A percentile compares a stretch with the other conserved stretches of the same genome.
Evolutionary conservation across 164 flowering plant species (phyloP).

Genomic region (Nymphaea thermarum): DNA sequence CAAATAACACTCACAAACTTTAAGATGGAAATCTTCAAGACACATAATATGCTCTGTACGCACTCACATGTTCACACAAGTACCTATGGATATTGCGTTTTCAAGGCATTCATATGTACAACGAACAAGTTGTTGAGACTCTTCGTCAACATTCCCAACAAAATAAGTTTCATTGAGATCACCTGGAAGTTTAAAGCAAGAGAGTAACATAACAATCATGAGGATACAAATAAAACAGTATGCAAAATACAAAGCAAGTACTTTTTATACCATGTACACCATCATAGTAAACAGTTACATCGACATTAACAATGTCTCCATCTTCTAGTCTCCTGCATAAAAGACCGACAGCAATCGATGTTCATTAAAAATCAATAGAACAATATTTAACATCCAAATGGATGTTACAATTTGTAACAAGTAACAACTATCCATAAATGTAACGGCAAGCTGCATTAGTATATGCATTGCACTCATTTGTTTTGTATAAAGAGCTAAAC

Average conservation of each 20-base stretch:
- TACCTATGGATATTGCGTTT: slow-evolving; percentile 92
- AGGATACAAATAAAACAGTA: not conserved
- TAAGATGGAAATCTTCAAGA: not conserved
- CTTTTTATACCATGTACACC: slow-evolving; percentile 74
- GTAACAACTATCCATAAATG: no score
- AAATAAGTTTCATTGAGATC: slow-evolving; percentile 93
- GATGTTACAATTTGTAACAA: no score
- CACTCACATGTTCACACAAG: slow-evolving; percentile 4
- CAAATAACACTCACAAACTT: no score
- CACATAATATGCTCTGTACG: not conserved
- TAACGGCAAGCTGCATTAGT: no score
- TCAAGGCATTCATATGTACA: slow-evolving; percentile 95
- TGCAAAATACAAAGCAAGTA: slow-evolving; percentile 1
- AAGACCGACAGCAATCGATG: not conserved
- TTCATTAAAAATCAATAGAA: not conserved
- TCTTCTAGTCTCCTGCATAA: slow-evolving; percentile 76
- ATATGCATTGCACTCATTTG: no score
- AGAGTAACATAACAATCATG: not conserved
- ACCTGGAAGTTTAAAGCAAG: slow-evolving; percentile 30
- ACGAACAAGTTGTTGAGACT: slow-evolving; percentile 59
- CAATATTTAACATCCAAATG: no score
- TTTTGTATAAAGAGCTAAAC: no score
- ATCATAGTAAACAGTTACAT: slow-evolving; percentile 84
- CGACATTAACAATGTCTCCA: slow-evolving; percentile 95
- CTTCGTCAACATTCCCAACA: slow-evolving; percentile 94